A percentile compares a stretch with the other conserved stretches of the same genome.
phyloP scores from a whole-genome alignment of 1,139 yeast genomes.

The Hyphopichia buzzinii region DNA sequence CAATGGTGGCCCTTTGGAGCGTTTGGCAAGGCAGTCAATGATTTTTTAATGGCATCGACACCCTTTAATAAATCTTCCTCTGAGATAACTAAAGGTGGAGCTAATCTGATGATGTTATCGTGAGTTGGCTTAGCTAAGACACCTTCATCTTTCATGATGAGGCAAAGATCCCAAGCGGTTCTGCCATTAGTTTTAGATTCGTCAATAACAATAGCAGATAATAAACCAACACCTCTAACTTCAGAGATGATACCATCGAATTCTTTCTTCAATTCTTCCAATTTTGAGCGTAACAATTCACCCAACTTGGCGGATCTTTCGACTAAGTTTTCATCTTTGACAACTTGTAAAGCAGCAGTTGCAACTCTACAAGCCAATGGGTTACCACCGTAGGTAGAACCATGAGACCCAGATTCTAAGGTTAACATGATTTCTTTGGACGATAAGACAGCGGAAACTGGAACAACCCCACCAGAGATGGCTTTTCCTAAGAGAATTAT shows the following conservation, averaged over 20 bases:
- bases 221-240: constrained; percentile 89
- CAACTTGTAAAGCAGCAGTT: constrained; percentile 89
- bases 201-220: constrained; percentile 91
- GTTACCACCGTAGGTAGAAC: constrained; percentile 97
- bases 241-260: constrained; percentile 77
- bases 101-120: constrained; percentile 90
- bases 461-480: constrained; percentile 90
- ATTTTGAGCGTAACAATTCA: constrained; percentile 62
- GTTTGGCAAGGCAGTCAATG: constrained; percentile 59
- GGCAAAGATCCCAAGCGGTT: constrained; percentile 94
- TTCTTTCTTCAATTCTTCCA: constrained; percentile 57
- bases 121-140: constrained; percentile 96
- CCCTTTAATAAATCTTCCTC: constrained; percentile 85
- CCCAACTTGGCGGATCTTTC: constrained; percentile 78
- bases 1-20: constrained; percentile 47
- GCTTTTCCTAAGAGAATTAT: constrained; percentile 90
- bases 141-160: constrained; percentile 84
- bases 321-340: constrained; percentile 80
- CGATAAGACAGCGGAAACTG: constrained; percentile 88
- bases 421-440: constrained; percentile 87
- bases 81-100: constrained; percentile 92
- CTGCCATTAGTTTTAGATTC: constrained; percentile 80
- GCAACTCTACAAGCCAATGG: constrained; percentile 95
- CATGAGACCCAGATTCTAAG: constrained; percentile 94
- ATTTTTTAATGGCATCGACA: constrained; percentile 67